phyloP scores from a whole-genome alignment of 441 rosid genomes.

The Pelargonium cotyledonis region DNA sequence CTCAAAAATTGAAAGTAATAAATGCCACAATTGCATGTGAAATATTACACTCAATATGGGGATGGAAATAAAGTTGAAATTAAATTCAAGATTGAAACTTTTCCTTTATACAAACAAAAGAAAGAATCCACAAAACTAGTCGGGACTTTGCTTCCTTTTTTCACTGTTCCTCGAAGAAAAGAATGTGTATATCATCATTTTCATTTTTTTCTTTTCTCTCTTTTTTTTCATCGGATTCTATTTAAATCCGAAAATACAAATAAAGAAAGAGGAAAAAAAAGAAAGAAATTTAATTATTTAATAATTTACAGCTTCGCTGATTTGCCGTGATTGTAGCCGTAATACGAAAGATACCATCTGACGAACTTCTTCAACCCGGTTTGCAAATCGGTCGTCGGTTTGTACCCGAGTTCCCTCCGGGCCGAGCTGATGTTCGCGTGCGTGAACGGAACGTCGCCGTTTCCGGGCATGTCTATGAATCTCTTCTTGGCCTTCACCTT shows the following conservation, averaged over 20 bases:
- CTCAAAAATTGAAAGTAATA: no score
- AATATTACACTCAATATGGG: not conserved
- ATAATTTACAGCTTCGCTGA: constrained; percentile 37
- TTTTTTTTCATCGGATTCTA: no score
- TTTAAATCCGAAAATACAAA: not conserved
- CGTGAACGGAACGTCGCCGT: constrained; percentile 89
- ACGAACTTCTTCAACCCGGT: constrained; percentile 92
- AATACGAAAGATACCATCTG: constrained; percentile 84
- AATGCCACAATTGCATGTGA: no score
- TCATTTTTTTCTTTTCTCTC: not conserved
- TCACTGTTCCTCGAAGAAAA: constrained; percentile 22
- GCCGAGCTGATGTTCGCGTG: constrained; percentile 94
- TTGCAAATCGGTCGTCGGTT: constrained; percentile 82
- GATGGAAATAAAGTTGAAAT: no score
- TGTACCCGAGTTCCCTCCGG: constrained; percentile 70
- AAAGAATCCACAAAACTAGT: constrained; percentile 20
- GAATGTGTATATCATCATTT: constrained; percentile 10
- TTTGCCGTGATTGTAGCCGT: constrained; percentile 65
- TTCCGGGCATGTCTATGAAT: constrained; percentile 70
- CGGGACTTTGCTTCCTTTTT: not conserved
- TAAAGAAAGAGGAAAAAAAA: not conserved
- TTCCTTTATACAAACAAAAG: constrained; percentile 16
- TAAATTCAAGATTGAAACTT: not conserved
- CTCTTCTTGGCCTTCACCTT: constrained; percentile 83
- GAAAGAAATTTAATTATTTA: not conserved